Conservation (phyloP, 805 yeast species). For the Candida oleophila region DNA sequence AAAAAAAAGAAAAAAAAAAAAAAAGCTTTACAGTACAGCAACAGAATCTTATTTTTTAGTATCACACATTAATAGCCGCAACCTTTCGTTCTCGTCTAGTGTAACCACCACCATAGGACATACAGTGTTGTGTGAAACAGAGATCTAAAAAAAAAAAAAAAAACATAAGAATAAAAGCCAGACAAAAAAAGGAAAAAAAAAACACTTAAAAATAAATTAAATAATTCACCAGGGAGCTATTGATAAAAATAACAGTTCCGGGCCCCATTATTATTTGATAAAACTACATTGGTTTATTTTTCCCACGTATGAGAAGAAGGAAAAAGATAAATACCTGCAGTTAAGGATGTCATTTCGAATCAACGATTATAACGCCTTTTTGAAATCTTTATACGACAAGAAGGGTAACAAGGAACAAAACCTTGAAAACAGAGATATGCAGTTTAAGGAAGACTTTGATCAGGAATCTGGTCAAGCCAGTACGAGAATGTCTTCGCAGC, state of each 20-base stretch:
- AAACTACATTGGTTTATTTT: not conserved
- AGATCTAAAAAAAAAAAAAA: not conserved
- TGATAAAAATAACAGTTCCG: too few relatives aligned
- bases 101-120: too few relatives aligned
- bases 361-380: conserved; percentile 29
- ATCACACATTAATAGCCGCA: not conserved
- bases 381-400: conserved; percentile 24
- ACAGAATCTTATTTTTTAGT: too few relatives aligned
- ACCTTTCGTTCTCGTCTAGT: not conserved
- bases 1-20: too few relatives aligned
- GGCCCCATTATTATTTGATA: too few relatives aligned
- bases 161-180: too few relatives aligned
- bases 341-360: conserved; percentile 23
- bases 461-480: not conserved
- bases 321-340: not conserved
- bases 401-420: conserved; percentile 4
- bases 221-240: too few relatives aligned
- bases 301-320: not conserved
- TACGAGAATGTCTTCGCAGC: not conserved
- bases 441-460: conserved; percentile 1
- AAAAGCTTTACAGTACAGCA: not conserved
- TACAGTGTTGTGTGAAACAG: not conserved
- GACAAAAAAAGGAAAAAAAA: too few relatives aligned
- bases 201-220: too few relatives aligned
- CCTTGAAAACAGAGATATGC: conserved; percentile 1